Evolutionary conservation across 2,329 filamentous ascomycete species (phyloP).

Genomic region (Helotiales sp.): DNA sequence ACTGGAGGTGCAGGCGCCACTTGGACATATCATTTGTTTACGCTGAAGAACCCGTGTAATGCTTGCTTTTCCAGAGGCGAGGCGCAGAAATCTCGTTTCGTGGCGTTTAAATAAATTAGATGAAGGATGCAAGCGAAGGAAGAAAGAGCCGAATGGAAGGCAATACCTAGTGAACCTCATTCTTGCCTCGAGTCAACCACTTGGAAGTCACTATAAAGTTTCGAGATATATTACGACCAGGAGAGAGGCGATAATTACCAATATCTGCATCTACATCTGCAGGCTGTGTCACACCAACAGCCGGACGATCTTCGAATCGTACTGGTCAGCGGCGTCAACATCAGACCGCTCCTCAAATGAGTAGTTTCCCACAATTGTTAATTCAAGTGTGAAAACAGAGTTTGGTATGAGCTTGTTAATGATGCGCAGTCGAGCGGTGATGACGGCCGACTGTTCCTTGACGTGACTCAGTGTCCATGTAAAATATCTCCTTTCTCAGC

Average conservation of each 20-base stretch:
- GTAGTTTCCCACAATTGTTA: background rate
- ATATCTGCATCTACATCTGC: background rate
- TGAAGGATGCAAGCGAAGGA: background rate
- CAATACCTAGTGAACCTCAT: background rate
- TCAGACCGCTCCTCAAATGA: background rate
- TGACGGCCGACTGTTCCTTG: background rate
- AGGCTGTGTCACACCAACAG: background rate
- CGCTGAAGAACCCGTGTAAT: background rate
- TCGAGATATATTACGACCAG: background rate
- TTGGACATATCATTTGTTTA: background rate
- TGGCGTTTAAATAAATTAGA: background rate
- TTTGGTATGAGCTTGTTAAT: background rate
- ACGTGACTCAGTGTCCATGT: constrained; percentile 34
- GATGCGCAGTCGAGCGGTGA: background rate
- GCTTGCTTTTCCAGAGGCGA: background rate
- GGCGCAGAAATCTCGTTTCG: background rate
- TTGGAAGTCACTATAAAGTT: background rate
- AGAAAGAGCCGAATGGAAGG: background rate
- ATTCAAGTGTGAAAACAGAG: background rate
- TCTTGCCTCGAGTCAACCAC: background rate
- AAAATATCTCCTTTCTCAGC: constrained; percentile 43
- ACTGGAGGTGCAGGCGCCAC: no score
- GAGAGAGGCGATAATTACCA: background rate
- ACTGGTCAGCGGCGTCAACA: background rate
- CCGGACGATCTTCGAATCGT: background rate